Conservation (phyloP, 306 rosid genomes). For the Pyrus betulifolia region DNA sequence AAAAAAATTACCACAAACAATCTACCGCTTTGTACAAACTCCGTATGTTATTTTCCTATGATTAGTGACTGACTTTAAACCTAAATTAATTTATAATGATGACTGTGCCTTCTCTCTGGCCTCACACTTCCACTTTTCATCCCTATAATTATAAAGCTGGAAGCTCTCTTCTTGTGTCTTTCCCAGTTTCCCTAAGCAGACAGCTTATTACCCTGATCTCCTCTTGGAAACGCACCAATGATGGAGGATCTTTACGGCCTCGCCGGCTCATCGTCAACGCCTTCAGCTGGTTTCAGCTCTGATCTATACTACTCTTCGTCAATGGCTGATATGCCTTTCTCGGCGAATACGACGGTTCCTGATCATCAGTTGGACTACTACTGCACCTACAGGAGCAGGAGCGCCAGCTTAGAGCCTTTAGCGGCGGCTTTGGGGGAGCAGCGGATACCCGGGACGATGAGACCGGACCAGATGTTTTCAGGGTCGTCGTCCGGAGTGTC, state of each 20-base stretch:
- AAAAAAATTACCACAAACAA: no score
- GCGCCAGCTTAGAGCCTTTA: constrained; percentile 4
- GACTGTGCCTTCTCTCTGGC: not conserved
- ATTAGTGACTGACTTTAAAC: not conserved
- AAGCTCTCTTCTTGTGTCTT: not conserved
- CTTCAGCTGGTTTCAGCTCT: constrained; percentile 4
- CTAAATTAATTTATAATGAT: not conserved
- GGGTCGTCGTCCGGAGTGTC: constrained; percentile 22
- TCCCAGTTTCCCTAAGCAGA: not conserved
- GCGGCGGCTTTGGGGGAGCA: not conserved
- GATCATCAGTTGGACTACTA: constrained; percentile 1
- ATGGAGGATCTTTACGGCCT: constrained; percentile 43
- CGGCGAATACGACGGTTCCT: not conserved
- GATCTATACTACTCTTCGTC: not conserved
- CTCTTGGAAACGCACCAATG: not conserved
- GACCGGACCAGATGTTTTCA: constrained; percentile 24
- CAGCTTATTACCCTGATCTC: not conserved
- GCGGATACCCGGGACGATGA: constrained; percentile 3
- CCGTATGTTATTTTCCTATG: no score
- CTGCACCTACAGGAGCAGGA: not conserved
- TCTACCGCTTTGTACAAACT: no score
- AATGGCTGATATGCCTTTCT: constrained; percentile 2
- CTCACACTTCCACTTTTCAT: constrained; percentile 1
- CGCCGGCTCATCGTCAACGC: not conserved
- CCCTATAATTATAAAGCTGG: not conserved